Evolutionary conservation across 2,329 filamentous ascomycete species (phyloP).

Genomic region (Calcarisporium arbuscula): DNA sequence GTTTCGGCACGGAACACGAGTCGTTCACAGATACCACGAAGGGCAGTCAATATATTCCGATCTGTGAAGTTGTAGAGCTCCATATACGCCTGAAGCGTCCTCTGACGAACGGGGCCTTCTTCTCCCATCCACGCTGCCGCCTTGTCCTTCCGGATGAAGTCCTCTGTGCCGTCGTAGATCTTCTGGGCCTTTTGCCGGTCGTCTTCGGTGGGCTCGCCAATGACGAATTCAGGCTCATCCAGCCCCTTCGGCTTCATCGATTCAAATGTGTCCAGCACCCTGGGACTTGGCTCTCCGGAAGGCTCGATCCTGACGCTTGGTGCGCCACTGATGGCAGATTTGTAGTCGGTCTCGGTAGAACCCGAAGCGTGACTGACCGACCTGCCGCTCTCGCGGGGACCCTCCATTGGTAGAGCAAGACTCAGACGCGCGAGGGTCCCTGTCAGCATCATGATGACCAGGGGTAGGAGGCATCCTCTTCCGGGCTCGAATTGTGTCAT

Average conservation of each 20-base stretch:
- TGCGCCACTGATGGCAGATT: constrained; percentile 33
- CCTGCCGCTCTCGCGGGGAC: too few species aligned
- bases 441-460: constrained; percentile 25
- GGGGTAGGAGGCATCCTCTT: constrained; percentile 16
- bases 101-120: constrained; percentile 51
- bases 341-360: constrained; percentile 33
- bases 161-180: constrained; percentile 80
- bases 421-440: constrained; percentile 24
- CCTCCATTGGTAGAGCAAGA: constrained; percentile 37
- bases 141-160: constrained; percentile 70
- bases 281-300: constrained; percentile 31
- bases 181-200: constrained; percentile 73
- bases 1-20: constrained; percentile 85
- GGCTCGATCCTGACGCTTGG: constrained; percentile 40
- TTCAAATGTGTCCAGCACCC: constrained; percentile 24
- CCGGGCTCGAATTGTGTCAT: constrained; percentile 21
- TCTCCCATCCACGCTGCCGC: constrained; percentile 88
- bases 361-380: constrained; percentile 27
- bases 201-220: constrained; percentile 56
- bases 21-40: constrained; percentile 75
- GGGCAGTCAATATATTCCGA: constrained; percentile 69
- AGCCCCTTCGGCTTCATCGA: constrained; percentile 35
- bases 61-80: constrained; percentile 81
- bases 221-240: constrained; percentile 51
- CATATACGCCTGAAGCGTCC: constrained; percentile 74